phyloP scores from a whole-genome alignment of 2,329 filamentous ascomycete species.

The Raffaelea deltoideospora region DNA sequence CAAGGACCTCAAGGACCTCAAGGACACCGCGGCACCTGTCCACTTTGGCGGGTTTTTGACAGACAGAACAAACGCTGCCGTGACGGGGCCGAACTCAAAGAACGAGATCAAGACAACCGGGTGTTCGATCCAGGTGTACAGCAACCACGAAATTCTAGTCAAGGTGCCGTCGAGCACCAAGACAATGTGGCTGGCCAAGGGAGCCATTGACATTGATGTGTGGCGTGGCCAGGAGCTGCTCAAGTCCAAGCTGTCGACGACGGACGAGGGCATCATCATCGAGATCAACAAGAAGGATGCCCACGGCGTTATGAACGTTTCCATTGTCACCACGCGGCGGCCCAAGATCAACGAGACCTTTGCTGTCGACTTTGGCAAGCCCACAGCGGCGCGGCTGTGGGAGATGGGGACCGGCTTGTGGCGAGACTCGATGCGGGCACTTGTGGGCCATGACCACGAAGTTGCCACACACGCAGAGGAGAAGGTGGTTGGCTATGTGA shows the following conservation, averaged over 20 bases:
- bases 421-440: conserved; percentile 23
- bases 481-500: not conserved
- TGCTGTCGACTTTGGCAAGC: conserved; percentile 41
- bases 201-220: conserved; percentile 40
- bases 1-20: no score
- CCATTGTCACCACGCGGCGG: conserved; percentile 40
- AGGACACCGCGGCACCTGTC: no score
- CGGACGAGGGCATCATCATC: conserved; percentile 35
- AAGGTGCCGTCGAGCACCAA: conserved; percentile 35
- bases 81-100: conserved; percentile 7
- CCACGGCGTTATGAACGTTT: conserved; percentile 41
- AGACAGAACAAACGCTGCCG: conserved; percentile 15
- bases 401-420: conserved; percentile 27
- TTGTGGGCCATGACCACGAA: conserved; percentile 24
- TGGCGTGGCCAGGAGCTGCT: conserved; percentile 31
- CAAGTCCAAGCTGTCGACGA: conserved; percentile 30
- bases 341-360: conserved; percentile 48
- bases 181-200: conserved; percentile 37
- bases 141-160: conserved; percentile 36
- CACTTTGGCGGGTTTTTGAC: conserved; percentile 25
- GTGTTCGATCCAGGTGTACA: conserved; percentile 30
- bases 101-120: conserved; percentile 17
- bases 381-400: conserved; percentile 26
- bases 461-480: conserved; percentile 11
- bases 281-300: conserved; percentile 38